Evolutionary conservation across 2,329 filamentous ascomycete species (phyloP), one percentile per base, ranked within the genome.

Genomic region (Colletotrichum brevisporum): DNA sequence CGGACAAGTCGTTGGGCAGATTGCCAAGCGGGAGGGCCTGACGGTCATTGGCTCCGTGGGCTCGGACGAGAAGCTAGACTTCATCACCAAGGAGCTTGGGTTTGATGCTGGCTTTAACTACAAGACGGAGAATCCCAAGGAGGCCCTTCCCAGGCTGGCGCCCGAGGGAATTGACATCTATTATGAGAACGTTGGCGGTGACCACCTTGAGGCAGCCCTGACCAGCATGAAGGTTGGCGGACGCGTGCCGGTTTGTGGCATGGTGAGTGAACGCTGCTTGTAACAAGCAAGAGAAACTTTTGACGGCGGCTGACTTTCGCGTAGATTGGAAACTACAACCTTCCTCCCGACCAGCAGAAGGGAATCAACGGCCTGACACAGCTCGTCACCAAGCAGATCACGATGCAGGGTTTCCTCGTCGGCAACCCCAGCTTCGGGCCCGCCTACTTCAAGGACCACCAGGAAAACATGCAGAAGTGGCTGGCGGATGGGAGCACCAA

Each of bases 41-140:
- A 90, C 81, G 48, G 94, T 96, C 43, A 91, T 97, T 71, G 94
- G 94, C n/a, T 93, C 90, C 57, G 93, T 94, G 5, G 94, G 94
- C 2, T 89, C 89, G 13, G 91, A 95, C 75, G 90, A 92, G 76
- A 97, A 97, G 84, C 84, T 94, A 26, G 88, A 92, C 16, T 96
- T 90, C 78, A 79, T 88, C 56, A 77, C 73, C 50, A 80, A 84
- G 64, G 82, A 86, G 74, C 81, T 88, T 0, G 86, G 85, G 1
- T 88, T 85, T 71, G 85, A 88, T 62, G 81, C 73, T 6, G 94
- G 90, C 3, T 96, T 95, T 83, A 96, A 97, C 85, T 97, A 97
- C 86, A 95, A 96, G 87, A 94, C 89, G 72, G 93, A 96, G 83
- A 88, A 86, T 73, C 87, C 93, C 0, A 76, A 80, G 0, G 90